These are phyloP conservation scores for Starmera quercuum DNA, from an alignment of 805 yeast species.

Conservation along the genomic window DNA sequence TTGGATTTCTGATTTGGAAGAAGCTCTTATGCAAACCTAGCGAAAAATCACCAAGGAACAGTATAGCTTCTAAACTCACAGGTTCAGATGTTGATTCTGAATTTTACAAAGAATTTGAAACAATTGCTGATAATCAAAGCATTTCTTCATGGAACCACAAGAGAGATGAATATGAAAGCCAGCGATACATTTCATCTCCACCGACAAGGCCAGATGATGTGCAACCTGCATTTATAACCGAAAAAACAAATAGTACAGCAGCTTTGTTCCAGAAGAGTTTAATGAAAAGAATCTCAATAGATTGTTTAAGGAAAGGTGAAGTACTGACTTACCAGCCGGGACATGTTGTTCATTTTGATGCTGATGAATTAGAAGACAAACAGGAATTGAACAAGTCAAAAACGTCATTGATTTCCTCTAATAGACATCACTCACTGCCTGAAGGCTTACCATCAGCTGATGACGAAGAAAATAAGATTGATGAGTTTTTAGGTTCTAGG, in stretches of 20 bases:
- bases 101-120: slow-evolving; percentile 12
- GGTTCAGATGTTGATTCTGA: slow-evolving; percentile 8
- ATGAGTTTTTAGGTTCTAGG: slow-evolving; percentile 37
- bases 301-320: not conserved
- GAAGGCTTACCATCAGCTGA: slow-evolving; percentile 1
- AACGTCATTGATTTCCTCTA: slow-evolving; percentile 5
- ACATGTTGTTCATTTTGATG: slow-evolving; percentile 13
- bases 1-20: slow-evolving; percentile 8
- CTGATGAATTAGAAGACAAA: slow-evolving; percentile 17
- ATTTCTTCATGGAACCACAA: slow-evolving; percentile 18
- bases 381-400: slow-evolving; percentile 12
- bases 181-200: not conserved
- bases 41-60: not conserved
- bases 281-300: slow-evolving; percentile 3
- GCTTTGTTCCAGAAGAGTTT: too few species aligned
- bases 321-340: slow-evolving; percentile 1
- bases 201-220: slow-evolving; percentile 1
- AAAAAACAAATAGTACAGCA: slow-evolving; percentile 2
- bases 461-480: slow-evolving; percentile 23
- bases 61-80: slow-evolving; percentile 2
- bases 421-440: slow-evolving; percentile 1
- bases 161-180: slow-evolving; percentile 14
- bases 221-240: slow-evolving; percentile 5
- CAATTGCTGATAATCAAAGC: slow-evolving; percentile 16
- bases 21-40: slow-evolving; percentile 1